Evolutionary conservation across 1,284 basidiomycete genomes (phyloP).

Genomic region (Moesziomyces globuligerus): DNA sequence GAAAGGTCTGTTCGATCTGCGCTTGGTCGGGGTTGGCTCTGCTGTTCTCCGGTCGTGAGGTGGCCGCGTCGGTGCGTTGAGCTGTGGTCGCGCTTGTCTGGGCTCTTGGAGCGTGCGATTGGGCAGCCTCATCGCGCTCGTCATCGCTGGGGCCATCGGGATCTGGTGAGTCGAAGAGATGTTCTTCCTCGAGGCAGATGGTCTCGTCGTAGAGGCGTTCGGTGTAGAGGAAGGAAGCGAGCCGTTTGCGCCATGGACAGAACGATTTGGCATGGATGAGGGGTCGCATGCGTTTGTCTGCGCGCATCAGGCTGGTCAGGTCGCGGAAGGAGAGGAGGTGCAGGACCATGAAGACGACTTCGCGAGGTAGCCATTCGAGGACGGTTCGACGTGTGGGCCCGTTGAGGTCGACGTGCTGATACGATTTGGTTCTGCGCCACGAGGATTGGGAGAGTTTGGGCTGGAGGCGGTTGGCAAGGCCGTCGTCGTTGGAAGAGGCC

Average conservation of each 20-base stretch:
- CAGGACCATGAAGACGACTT: slow-evolving; percentile 51
- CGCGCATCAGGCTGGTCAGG: slow-evolving; percentile 38
- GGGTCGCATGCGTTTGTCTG: slow-evolving; percentile 49
- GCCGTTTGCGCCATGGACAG: slow-evolving; percentile 54
- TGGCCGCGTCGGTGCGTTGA: not conserved
- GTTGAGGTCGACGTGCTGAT: slow-evolving; percentile 38
- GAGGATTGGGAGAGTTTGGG: slow-evolving; percentile 36
- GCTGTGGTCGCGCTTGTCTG: not conserved
- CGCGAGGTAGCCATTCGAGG: slow-evolving; percentile 57
- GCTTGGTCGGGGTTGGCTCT: slow-evolving; percentile 12
- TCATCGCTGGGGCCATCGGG: slow-evolving; percentile 6
- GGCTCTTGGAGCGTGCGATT: not conserved
- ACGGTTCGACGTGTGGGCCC: slow-evolving; percentile 48
- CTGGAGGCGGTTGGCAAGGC: slow-evolving; percentile 31
- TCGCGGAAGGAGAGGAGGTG: slow-evolving; percentile 49
- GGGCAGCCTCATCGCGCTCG: slow-evolving; percentile 1
- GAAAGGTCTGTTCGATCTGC: slow-evolving; percentile 23
- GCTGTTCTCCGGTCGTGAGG: not conserved
- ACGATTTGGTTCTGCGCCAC: slow-evolving; percentile 40
- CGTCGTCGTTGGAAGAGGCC: slow-evolving; percentile 33
- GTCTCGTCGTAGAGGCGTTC: slow-evolving; percentile 42
- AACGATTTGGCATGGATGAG: slow-evolving; percentile 47
- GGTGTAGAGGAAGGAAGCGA: slow-evolving; percentile 24
- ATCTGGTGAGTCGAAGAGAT: slow-evolving; percentile 14
- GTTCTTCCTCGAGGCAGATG: slow-evolving; percentile 31